Evolutionary conservation across 179 eudicot genomes (phyloP), one percentile per base, ranked within the genome.

Genomic region (Drosera spatulata): DNA sequence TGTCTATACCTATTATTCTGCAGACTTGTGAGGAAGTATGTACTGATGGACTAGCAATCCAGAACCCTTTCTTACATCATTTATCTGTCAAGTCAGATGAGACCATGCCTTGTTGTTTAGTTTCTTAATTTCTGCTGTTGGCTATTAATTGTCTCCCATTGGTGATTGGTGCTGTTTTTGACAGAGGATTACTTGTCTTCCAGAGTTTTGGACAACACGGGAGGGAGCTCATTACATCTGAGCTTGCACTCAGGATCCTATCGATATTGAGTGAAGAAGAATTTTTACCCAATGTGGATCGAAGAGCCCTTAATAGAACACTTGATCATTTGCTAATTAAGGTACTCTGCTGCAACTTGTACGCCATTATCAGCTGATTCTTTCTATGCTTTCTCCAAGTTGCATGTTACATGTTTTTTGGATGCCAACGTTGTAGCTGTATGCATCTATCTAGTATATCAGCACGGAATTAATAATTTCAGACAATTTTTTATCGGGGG

Each of bases 131-230:
- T 64, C 62, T 14, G 67, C 48, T 58, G 61, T 46, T 62, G 63
- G 82, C 61, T 61, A 65, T 67, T 69, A 69, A 80, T 73, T 77
- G 74, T 85, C 87, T 88, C 95, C 88, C 78, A 79, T 81, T 77
- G 78, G 85, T 86, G 74, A 84, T 85, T 81, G 82, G 84, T 86
- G 89, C 82, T 89, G 82, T 86, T 86, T 74, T 86, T 89, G 99
- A 93, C 99, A 93, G 99, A 93, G 81, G 82, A 81, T 89, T 93
- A 77, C 95, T 93, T 93, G 99, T 93, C 78, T 93, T 93, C 96
- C 99, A 93, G 99, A 93, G 86, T 93, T 93, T 93, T 77, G 99
- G 99, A 60, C 99, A 93, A 87, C 99, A 93, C 69, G 97, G 86
- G 53, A 82, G 99, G 74, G 99, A 93, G 82, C 86, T 93, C 67